Base-by-base conservation (phyloP, 2,329 filamentous ascomycete genomes). In the Xylariaceae sp. region DNA sequence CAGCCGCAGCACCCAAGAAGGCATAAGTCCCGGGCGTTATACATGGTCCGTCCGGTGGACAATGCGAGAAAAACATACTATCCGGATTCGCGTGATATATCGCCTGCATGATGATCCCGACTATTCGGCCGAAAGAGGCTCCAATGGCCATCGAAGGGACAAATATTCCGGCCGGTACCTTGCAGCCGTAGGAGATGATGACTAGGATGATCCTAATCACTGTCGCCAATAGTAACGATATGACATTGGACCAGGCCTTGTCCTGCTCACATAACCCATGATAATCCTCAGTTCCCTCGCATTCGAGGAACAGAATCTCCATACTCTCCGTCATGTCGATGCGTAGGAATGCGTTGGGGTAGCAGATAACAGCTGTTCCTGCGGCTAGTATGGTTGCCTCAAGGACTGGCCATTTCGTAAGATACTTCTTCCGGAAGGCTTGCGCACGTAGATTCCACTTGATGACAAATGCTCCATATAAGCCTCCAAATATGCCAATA, bases 271-370 rank as follows among this genome's bases (percentile, higher is more conserved):
- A 99, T 14, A 99, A 84, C 5, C 90, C 90, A 62, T 96, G 86
- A 66, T 96, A 97, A 70, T 94, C 91, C 71, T 96, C 90, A 17
- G 82, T 88, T 4, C 90, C 92, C 70, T 96, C 91, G 67, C 95
- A 99, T 71, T 99, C 95, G 12, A 90, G 83, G 73, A 99, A 99
- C 9, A 99, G 78, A 62, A 97, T 96, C 73, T 98, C 93, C 95
- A 99, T 98, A 78, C 92, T 96, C 78, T 98, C 94, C 0, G 95
- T 97, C 95, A 99, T 98, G 75, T 99, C 96, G 67, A 98, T 97
- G 53, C 91, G 84, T 54, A 99, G 73, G 64, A 99, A 98, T 73
- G 90, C 92, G 67, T 99, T 99, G 1, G 94, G 95, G 69, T 96
- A 99, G 74, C 94, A 97, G n/a, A 99, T 82, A 21, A 98, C 81